Percentiles rank a stretch among this genome's conserved stretches.
Evolutionary conservation across 805 yeast genomes (phyloP).

Genomic region (Candida peoriensis): DNA sequence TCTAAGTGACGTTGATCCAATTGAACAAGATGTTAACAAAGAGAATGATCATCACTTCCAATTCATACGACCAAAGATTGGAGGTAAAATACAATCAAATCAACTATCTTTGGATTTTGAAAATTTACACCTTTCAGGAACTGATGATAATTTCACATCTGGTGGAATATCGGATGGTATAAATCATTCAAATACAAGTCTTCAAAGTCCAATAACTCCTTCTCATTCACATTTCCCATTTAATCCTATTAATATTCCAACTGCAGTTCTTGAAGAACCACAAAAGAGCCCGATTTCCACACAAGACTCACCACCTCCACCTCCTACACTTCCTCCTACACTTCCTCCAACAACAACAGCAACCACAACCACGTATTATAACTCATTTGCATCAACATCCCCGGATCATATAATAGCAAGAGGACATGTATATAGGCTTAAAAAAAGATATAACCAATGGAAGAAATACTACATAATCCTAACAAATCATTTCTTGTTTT

Average conservation of each 20-base stretch:
- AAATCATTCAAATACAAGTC: slow-evolving; percentile 7
- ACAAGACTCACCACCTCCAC: too few relatives aligned
- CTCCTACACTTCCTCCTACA: too few relatives aligned
- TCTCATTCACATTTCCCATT: too few relatives aligned
- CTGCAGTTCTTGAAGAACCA: slow-evolving; percentile 7
- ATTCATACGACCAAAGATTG: slow-evolving; percentile 3
- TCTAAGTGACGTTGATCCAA: too few relatives aligned
- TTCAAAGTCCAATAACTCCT: too few relatives aligned
- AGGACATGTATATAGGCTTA: slow-evolving; percentile 37
- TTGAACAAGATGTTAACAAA: too few relatives aligned
- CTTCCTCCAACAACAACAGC: background rate
- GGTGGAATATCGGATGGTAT: slow-evolving; percentile 10
- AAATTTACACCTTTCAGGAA: slow-evolving; percentile 16
- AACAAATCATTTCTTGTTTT: slow-evolving; percentile 35
- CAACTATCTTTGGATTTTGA: slow-evolving; percentile 6
- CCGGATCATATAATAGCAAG: slow-evolving; percentile 34
- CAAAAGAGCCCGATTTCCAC: slow-evolving; percentile 2
- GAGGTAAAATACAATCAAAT: background rate
- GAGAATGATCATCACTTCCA: slow-evolving; percentile 1
- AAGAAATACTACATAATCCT: slow-evolving; percentile 36
- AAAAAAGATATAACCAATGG: slow-evolving; percentile 45
- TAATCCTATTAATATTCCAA: slow-evolving; percentile 5
- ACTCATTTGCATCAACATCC: slow-evolving; percentile 17
- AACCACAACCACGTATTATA: slow-evolving; percentile 11
- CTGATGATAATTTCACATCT: slow-evolving; percentile 23